Evolutionary conservation across 2,329 filamentous ascomycete species (phyloP).

Genomic region (Fusarium sp.): DNA sequence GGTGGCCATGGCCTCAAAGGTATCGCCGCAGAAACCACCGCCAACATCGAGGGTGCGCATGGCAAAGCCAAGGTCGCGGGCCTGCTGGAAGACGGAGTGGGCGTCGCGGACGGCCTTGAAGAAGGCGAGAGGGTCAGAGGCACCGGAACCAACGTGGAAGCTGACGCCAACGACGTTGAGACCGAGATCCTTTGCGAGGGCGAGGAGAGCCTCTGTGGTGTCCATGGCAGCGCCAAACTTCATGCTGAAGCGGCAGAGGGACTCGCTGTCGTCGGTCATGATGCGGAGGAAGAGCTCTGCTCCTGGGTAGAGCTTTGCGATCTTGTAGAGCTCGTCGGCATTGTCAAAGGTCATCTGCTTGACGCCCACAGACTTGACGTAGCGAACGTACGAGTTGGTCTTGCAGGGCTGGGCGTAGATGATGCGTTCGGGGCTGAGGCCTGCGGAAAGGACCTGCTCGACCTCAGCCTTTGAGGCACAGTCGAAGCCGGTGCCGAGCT

Average conservation of each 20-base stretch:
- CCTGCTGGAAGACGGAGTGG: slow-evolving; percentile 87
- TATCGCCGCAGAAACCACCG: slow-evolving; percentile 90
- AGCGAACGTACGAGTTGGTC: slow-evolving; percentile 96
- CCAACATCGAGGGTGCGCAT: slow-evolving; percentile 93
- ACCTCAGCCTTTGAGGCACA: slow-evolving; percentile 98
- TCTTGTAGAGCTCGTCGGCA: slow-evolving; percentile 96
- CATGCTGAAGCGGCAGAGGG: slow-evolving; percentile 92
- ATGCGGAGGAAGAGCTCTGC: slow-evolving; percentile 96
- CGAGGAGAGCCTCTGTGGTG: slow-evolving; percentile 77
- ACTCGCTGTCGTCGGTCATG: slow-evolving; percentile 93
- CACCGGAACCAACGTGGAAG: slow-evolving; percentile 97
- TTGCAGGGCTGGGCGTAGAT: slow-evolving; percentile 99
- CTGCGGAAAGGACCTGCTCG: slow-evolving; percentile 85
- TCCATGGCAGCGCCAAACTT: slow-evolving; percentile 96
- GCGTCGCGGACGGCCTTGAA: slow-evolving; percentile 91
- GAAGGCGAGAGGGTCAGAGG: slow-evolving; percentile 92
- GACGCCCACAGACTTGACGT: slow-evolving; percentile 83
- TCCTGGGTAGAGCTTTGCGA: slow-evolving; percentile 87
- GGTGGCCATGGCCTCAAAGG: slow-evolving; percentile 88
- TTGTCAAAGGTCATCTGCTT: slow-evolving; percentile 99
- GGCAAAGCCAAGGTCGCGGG: slow-evolving; percentile 75
- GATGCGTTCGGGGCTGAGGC: slow-evolving; percentile 87
- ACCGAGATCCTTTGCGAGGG: slow-evolving; percentile 80
- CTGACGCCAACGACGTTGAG: slow-evolving; percentile 95
- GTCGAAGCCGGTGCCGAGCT: slow-evolving; percentile 93